Percentiles rank a stretch among this genome's conserved stretches.
Conservation (phyloP, 306 rosid species). For the Trifolium pratense region DNA sequence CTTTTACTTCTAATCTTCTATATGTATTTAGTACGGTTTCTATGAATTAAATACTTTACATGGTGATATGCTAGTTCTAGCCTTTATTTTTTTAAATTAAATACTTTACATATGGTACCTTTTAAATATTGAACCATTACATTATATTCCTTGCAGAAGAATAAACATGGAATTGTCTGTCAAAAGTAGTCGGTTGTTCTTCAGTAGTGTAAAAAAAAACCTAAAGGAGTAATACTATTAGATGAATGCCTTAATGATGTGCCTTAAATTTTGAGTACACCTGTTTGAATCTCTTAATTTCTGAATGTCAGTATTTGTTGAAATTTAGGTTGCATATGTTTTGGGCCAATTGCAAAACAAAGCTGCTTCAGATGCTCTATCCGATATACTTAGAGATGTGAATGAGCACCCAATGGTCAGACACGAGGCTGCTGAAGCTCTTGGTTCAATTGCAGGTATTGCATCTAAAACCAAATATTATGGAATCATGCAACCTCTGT, state of each 20-base stretch:
- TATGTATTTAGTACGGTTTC: slow-evolving; percentile 6
- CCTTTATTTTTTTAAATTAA: too few relatives aligned
- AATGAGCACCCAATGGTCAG: slow-evolving; percentile 98
- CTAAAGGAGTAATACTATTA: slow-evolving; percentile 3
- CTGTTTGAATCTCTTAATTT: slow-evolving; percentile 25
- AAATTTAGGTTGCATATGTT: slow-evolving; percentile 88
- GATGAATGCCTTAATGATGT: slow-evolving; percentile 7
- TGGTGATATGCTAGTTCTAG: too few relatives aligned
- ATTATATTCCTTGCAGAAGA: slow-evolving; percentile 18
- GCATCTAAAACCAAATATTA: slow-evolving; percentile 51
- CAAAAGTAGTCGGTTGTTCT: slow-evolving; percentile 1
- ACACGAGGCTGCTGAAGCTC: slow-evolving; percentile 99
- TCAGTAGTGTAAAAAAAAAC: slow-evolving; percentile 3
- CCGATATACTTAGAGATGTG: slow-evolving; percentile 71
- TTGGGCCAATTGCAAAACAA: slow-evolving; percentile 95
- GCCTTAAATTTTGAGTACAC: slow-evolving; percentile 23
- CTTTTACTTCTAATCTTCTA: slow-evolving; percentile 6
- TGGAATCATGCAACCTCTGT: slow-evolving; percentile 24
- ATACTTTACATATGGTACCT: not conserved
- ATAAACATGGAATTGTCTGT: slow-evolving; percentile 12
- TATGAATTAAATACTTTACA: too few relatives aligned
- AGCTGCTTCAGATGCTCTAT: slow-evolving; percentile 83
- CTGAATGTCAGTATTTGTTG: slow-evolving; percentile 35
- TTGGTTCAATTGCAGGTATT: slow-evolving; percentile 96
- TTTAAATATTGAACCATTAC: not conserved